These are phyloP conservation scores for Colletotrichum plurivorum DNA, from an alignment of 2,329 filamentous ascomycete species.

Conservation along the genomic window DNA sequence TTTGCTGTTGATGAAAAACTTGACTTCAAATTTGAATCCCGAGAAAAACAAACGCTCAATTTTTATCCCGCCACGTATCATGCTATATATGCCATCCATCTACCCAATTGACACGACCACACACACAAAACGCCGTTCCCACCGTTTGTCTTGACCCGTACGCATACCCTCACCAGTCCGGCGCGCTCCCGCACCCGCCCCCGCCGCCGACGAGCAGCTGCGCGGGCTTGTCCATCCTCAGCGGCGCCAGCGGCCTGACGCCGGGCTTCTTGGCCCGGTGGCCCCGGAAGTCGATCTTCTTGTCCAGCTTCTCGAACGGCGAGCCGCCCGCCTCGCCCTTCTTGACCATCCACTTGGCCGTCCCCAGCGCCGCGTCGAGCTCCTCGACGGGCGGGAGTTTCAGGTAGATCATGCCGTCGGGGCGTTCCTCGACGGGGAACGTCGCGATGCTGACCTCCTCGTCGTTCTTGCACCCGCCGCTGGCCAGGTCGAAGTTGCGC, in stretches of 20 bases:
- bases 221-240: constrained; percentile 54
- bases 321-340: constrained; percentile 71
- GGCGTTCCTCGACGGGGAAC: constrained; percentile 81
- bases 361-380: constrained; percentile 84
- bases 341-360: constrained; percentile 82
- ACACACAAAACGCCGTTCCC: background rate
- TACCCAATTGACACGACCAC: background rate
- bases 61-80: background rate
- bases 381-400: constrained; percentile 86
- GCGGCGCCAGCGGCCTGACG: constrained; percentile 51
- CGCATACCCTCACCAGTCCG: constrained; percentile 58
- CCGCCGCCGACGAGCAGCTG: constrained; percentile 53
- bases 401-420: constrained; percentile 83
- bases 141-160: too few species aligned
- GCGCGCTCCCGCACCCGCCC: constrained; percentile 57
- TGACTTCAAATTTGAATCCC: too few species aligned
- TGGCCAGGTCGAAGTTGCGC: constrained; percentile 84
- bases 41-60: background rate
- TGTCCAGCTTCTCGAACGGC: constrained; percentile 61
- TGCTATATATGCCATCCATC: background rate
- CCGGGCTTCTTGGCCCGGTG: constrained; percentile 59
- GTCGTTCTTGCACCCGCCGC: constrained; percentile 83
- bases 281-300: constrained; percentile 61
- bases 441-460: constrained; percentile 83
- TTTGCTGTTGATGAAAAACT: too few species aligned